Evolutionary conservation across 2,329 filamentous ascomycete genomes (phyloP).

Genomic region (Chrysosporium keratinophilum): DNA sequence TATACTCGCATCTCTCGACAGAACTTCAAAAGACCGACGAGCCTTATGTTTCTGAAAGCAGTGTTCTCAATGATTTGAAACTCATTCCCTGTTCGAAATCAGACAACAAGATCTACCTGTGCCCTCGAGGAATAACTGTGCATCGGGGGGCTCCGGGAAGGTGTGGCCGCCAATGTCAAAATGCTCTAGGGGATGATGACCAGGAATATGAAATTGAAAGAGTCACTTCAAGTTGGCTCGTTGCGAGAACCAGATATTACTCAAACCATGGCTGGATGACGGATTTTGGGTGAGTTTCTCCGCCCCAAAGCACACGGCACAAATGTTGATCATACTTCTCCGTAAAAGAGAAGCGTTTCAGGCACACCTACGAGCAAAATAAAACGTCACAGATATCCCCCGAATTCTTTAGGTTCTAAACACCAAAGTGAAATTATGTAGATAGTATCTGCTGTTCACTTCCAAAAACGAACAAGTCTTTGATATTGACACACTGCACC

Average conservation of each 20-base stretch:
- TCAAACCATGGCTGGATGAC: constrained; percentile 11
- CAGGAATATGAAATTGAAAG: constrained; percentile 1
- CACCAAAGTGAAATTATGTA: no score
- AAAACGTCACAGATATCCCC: no score
- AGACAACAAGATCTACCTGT: constrained; percentile 6
- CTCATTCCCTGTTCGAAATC: background rate
- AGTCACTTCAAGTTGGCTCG: background rate
- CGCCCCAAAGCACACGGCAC: background rate
- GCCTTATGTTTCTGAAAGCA: background rate
- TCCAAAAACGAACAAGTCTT: no score
- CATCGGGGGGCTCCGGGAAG: constrained; percentile 1
- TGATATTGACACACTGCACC: no score
- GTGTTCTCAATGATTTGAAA: background rate
- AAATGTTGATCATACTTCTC: no score
- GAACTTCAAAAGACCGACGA: background rate
- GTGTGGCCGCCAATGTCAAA: constrained; percentile 12
- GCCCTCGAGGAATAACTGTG: constrained; percentile 9
- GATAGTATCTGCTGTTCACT: no score
- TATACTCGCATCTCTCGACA: constrained; percentile 1
- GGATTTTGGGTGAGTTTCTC: constrained; percentile 12
- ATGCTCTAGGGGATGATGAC: background rate
- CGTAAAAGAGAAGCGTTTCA: no score
- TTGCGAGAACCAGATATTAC: background rate
- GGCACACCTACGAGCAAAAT: no score
- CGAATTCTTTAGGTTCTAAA: no score